Evolutionary conservation across 164 flowering plant species (phyloP).

Genomic region (Liquidambar formosana): DNA sequence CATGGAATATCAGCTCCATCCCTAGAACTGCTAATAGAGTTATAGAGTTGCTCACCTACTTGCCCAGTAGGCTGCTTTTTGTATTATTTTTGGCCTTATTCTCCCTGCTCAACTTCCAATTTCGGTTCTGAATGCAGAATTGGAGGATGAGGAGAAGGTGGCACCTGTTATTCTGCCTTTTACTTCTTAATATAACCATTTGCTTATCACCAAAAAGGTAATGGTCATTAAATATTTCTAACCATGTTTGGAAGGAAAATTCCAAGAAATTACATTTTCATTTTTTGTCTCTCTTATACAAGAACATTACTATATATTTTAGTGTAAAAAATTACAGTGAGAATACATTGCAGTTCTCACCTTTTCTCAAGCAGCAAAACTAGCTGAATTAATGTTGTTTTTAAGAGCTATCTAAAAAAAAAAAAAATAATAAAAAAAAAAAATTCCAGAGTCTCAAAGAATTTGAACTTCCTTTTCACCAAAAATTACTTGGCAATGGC

Average conservation of each 20-base stretch:
- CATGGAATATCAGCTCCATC: no score
- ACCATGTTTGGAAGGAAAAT: background rate
- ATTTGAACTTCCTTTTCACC: constrained; percentile 18
- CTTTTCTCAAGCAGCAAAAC: constrained; percentile 2
- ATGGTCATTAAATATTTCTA: background rate
- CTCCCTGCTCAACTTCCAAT: no score
- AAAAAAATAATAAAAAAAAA: background rate
- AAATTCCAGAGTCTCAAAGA: background rate
- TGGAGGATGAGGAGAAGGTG: no score
- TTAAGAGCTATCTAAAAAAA: background rate
- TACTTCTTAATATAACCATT: no score
- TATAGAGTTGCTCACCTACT: no score
- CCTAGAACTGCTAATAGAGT: no score
- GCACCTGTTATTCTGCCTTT: no score
- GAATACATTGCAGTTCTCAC: constrained; percentile 5
- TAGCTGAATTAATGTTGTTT: background rate
- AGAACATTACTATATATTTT: constrained; percentile 1
- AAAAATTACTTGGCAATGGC: constrained; percentile 29
- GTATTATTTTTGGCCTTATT: no score
- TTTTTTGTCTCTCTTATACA: background rate
- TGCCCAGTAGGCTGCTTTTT: no score
- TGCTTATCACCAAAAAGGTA: no score
- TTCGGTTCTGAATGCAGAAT: no score
- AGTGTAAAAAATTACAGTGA: constrained; percentile 2
- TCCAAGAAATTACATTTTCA: background rate